A percentile compares a stretch with the other conserved stretches of the same genome.
Conservation (phyloP, 2,329 filamentous ascomycete species). For the Sordariomycetes sp. region DNA sequence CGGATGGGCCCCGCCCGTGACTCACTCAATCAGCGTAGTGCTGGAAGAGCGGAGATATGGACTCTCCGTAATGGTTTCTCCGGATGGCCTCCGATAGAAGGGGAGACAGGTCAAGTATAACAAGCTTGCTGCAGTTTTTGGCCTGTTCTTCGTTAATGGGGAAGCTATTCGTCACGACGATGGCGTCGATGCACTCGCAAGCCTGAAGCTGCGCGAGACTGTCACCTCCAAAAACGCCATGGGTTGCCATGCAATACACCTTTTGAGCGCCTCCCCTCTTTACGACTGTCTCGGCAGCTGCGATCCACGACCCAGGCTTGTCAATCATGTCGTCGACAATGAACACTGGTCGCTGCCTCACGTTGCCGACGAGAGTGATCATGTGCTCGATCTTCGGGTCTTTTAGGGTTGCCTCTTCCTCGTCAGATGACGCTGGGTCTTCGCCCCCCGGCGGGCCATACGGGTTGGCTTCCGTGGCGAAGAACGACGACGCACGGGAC, state of each 20-base stretch:
- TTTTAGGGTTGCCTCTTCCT: constrained; percentile 83
- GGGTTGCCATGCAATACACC: constrained; percentile 96
- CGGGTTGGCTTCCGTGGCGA: constrained; percentile 52
- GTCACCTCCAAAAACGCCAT: constrained; percentile 86
- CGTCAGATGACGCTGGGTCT: constrained; percentile 72
- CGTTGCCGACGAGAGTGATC: constrained; percentile 95
- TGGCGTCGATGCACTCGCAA: constrained; percentile 86
- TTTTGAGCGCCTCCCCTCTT: constrained; percentile 86
- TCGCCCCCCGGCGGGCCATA: constrained; percentile 72
- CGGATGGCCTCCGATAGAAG: constrained; percentile 86
- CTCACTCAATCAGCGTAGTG: constrained; percentile 22
- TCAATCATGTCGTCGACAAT: constrained; percentile 99
- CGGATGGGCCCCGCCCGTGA: not conserved
- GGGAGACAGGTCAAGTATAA: constrained; percentile 80
- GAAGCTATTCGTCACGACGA: constrained; percentile 96
- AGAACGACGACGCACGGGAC: constrained; percentile 71
- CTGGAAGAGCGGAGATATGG: constrained; percentile 60
- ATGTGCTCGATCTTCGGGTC: constrained; percentile 80
- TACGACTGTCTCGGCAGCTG: constrained; percentile 89
- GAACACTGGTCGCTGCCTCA: constrained; percentile 77
- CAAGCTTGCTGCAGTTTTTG: constrained; percentile 66
- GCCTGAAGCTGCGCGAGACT: constrained; percentile 81
- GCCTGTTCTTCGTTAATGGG: constrained; percentile 71
- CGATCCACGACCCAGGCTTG: constrained; percentile 93
- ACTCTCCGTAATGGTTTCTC: constrained; percentile 92